Conservation (phyloP, 1,284 basidiomycete species). For the Moniliella sp. region DNA sequence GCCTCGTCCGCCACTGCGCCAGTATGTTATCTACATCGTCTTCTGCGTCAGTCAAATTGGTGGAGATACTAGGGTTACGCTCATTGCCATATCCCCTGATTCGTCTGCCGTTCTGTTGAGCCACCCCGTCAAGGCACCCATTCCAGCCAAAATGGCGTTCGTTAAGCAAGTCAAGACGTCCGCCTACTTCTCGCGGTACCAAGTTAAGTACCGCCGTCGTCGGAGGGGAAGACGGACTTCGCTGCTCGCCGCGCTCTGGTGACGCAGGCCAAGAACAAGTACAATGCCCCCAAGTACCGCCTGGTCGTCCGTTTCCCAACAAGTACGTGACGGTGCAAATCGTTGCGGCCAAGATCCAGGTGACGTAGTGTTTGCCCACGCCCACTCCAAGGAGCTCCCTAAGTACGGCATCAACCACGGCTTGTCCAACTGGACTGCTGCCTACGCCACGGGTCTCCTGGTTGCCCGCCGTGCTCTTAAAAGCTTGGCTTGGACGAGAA, state of each 20-base stretch:
- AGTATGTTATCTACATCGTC: no score
- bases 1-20: no score
- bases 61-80: no score
- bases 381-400: conserved; percentile 63
- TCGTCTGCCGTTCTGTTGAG: no score
- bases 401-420: conserved; percentile 94
- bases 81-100: no score
- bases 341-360: conserved; percentile 91
- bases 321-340: conserved; percentile 42
- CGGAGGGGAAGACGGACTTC: conserved; percentile 98
- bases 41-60: no score
- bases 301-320: conserved; percentile 71
- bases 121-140: no score
- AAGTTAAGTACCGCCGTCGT: conserved; percentile 48
- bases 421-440: conserved; percentile 94
- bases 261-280: conserved; percentile 99
- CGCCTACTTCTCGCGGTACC: conserved; percentile 91
- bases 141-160: no score
- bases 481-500: conserved; percentile 95
- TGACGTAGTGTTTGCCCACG: conserved; percentile 61
- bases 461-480: conserved; percentile 78
- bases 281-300: conserved; percentile 92
- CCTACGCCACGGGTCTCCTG: conserved; percentile 92
- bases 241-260: conserved; percentile 89
- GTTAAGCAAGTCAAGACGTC: conserved; percentile 41